A percentile compares a stretch with the other conserved stretches of the same genome.
These are phyloP conservation scores for Madurella mycetomatis DNA, from an alignment of 2,329 filamentous ascomycete species.

Conservation along the genomic window DNA sequence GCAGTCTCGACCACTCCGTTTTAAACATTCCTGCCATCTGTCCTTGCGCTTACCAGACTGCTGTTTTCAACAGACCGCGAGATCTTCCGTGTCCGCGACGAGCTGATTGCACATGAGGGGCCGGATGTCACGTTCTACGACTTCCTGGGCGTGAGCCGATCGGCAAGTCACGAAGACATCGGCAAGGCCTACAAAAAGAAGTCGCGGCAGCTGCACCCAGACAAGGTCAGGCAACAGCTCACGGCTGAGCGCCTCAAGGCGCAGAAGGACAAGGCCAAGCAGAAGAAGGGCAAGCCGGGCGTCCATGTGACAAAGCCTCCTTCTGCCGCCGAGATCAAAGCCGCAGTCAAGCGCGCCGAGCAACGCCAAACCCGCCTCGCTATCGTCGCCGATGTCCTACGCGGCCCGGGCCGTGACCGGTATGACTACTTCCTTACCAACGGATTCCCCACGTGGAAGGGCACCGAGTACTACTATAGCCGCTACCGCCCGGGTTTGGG, in stretches of 20 bases:
- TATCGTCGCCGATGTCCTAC: slow-evolving; percentile 80
- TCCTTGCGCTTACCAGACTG: neutral
- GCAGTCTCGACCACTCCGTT: neutral
- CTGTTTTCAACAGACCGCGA: slow-evolving; percentile 69
- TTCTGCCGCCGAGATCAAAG: slow-evolving; percentile 67
- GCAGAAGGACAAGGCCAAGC: slow-evolving; percentile 49
- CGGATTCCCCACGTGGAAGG: slow-evolving; percentile 94
- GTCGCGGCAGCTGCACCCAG: slow-evolving; percentile 78
- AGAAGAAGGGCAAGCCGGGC: slow-evolving; percentile 52
- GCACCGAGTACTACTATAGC: slow-evolving; percentile 96
- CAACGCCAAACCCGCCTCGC: slow-evolving; percentile 80
- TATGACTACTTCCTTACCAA: slow-evolving; percentile 93
- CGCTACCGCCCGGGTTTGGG: slow-evolving; percentile 88
- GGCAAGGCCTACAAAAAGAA: slow-evolving; percentile 92
- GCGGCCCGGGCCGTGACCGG: slow-evolving; percentile 72
- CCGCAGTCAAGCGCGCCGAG: slow-evolving; percentile 73
- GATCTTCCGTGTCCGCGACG: slow-evolving; percentile 92
- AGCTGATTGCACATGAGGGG: slow-evolving; percentile 72
- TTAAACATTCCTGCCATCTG: neutral
- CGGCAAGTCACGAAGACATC: slow-evolving; percentile 79
- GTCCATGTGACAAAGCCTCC: slow-evolving; percentile 67
- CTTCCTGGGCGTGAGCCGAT: slow-evolving; percentile 71
- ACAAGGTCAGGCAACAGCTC: slow-evolving; percentile 88
- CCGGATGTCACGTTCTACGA: slow-evolving; percentile 86
- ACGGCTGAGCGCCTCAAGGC: slow-evolving; percentile 61